Conservation (phyloP, 164 flowering plant species). For the Echeveria elegans region DNA sequence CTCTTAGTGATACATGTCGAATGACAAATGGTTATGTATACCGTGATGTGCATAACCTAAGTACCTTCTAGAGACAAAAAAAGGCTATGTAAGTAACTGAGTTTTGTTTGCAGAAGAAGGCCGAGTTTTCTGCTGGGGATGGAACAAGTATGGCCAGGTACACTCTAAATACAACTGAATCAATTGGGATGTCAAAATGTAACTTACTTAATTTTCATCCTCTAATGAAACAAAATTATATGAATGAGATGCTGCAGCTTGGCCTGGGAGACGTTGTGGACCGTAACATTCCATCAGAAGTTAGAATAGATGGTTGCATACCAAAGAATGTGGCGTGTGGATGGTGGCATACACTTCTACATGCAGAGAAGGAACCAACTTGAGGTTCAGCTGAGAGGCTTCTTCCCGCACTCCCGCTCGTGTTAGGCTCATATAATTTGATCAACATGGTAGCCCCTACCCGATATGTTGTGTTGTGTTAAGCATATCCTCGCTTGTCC, state of each 20-base stretch:
- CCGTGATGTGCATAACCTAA: no score
- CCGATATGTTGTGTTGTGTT: no score
- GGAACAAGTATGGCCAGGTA: slow-evolving; percentile 99
- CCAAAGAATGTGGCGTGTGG: slow-evolving; percentile 79
- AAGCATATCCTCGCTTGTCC: no score
- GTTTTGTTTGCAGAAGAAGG: slow-evolving; percentile 45
- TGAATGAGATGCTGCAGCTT: slow-evolving; percentile 37
- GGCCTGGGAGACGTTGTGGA: slow-evolving; percentile 89
- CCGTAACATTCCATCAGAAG: slow-evolving; percentile 72
- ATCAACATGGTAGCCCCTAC: no score
- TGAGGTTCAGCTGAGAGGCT: slow-evolving; percentile 13
- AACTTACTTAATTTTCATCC: background rate
- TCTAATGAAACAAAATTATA: background rate
- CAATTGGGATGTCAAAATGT: background rate
- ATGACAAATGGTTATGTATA: background rate
- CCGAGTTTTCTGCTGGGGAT: slow-evolving; percentile 91
- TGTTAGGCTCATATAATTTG: no score
- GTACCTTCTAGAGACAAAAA: no score
- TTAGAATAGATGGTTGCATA: slow-evolving; percentile 37
- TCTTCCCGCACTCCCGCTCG: no score
- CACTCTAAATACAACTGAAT: background rate
- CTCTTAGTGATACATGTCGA: background rate
- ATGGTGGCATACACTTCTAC: slow-evolving; percentile 95
- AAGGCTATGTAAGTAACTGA: slow-evolving; percentile 9
- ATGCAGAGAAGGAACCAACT: slow-evolving; percentile 45